A percentile compares a stretch with the other conserved stretches of the same genome.
phyloP scores from a whole-genome alignment of 2,329 filamentous ascomycete genomes.

The Hymenoscyphus salicellus region DNA sequence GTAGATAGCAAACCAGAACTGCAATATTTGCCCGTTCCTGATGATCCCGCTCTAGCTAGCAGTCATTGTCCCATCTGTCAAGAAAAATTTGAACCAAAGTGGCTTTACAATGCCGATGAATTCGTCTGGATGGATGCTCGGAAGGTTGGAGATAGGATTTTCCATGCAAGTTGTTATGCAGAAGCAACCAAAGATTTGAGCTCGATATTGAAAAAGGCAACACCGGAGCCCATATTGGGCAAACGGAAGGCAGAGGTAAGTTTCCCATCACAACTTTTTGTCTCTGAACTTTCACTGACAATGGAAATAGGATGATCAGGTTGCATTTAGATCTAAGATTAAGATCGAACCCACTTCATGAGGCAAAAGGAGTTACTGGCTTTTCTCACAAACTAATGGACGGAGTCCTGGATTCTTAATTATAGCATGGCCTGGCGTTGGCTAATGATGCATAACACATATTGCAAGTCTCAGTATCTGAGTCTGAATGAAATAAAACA shows the following conservation, averaged over 20 bases:
- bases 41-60: constrained; percentile 70
- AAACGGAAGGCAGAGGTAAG: constrained; percentile 71
- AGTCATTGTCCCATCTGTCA: constrained; percentile 90
- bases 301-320: constrained; percentile 29
- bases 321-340: constrained; percentile 32
- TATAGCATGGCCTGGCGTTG: constrained; percentile 15
- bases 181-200: constrained; percentile 71
- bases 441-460: background rate
- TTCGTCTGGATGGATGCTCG: constrained; percentile 95
- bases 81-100: constrained; percentile 88
- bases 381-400: background rate
- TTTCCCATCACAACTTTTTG: constrained; percentile 12
- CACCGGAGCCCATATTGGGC: constrained; percentile 64
- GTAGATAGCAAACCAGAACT: constrained; percentile 50
- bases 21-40: constrained; percentile 78
- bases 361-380: background rate
- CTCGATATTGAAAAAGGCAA: constrained; percentile 46
- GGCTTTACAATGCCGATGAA: constrained; percentile 89
- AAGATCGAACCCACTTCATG: constrained; percentile 30
- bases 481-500: background rate
- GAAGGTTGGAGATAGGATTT: constrained; percentile 73
- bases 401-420: background rate
- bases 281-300: background rate
- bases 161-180: constrained; percentile 84
- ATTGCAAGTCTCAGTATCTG: background rate